These are phyloP conservation scores for Paramecium biaurelia DNA, from an alignment of 73 alveolate species.

Conservation along the genomic window DNA sequence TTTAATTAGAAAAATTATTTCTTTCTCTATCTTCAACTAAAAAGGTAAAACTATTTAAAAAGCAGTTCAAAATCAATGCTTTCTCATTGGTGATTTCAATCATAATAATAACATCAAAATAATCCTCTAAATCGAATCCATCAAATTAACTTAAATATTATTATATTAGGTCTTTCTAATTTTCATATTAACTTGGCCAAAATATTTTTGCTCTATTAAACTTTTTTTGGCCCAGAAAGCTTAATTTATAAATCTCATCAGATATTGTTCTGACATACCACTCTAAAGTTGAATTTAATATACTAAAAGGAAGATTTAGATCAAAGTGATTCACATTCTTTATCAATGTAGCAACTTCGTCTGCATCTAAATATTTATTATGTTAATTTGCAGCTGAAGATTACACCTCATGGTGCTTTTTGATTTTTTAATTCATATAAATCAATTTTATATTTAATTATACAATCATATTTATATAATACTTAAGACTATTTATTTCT, in stretches of 20 bases:
- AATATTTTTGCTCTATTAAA: neutral
- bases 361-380: neutral
- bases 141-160: neutral
- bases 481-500: neutral
- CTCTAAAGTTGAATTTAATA: neutral
- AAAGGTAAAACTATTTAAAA: neutral
- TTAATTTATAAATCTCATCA: neutral
- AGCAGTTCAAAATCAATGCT: neutral
- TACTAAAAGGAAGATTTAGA: neutral
- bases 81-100: neutral
- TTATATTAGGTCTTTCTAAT: neutral
- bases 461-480: neutral
- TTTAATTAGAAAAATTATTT: neutral
- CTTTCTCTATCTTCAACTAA: neutral
- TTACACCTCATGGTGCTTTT: neutral
- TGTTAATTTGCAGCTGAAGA: neutral
- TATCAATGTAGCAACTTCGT: neutral
- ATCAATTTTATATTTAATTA: neutral
- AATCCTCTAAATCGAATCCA: neutral
- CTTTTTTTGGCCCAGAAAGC: neutral
- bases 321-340: neutral
- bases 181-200: neutral
- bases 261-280: neutral
- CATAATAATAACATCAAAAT: conserved; percentile 9
- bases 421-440: neutral